Evolutionary conservation across 257 asterid species (phyloP), one percentile per base, ranked within the genome.

Genomic region (Catharanthus roseus): DNA sequence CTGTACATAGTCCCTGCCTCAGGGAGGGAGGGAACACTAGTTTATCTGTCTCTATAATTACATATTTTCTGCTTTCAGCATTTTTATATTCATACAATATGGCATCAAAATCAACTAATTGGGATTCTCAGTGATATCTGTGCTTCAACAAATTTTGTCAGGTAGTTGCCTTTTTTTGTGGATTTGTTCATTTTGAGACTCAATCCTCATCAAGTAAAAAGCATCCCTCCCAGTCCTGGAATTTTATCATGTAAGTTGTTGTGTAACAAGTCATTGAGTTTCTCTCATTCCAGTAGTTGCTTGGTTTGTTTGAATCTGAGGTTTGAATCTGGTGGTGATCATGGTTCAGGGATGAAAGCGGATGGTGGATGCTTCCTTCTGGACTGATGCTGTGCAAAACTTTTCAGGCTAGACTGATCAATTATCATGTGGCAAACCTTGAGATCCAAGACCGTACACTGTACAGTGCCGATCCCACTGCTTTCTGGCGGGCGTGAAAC

Each of bases 321-420:
- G 33, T 60, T 39, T 70, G 31, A 24, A 51, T 71, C 3, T 23
- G 74, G 71, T 50, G 69, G 42, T 72, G 78, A 55, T 64, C 16
- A 31, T 24, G 53, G 45, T 56, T 60, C 83, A 92, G 97, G 96
- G 96, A 92, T 65, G 97, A 89, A 70, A 88, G 92, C 79, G 96
- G 96, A 67, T 88, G 96, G 96, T 92, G 97, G 97, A 79, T 85
- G 89, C 87, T 92, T 66, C 95, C 96, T 63, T 80, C 79, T 55
- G 97, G 92, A 41, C 84, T 92, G 69, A 41, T 85, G 36, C 15
- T 86, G 7, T 85, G 92, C 72, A 92, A 89, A 86, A 67, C 77
- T 36, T 56, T 82, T 62, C 96, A 92, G 80, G 90, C 90, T 0
- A 85, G 87, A 70, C 85, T 92, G 71, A 85, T 92, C 66, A 89